Conservation (phyloP, 306 rosid genomes). For the Argentina anserina region DNA sequence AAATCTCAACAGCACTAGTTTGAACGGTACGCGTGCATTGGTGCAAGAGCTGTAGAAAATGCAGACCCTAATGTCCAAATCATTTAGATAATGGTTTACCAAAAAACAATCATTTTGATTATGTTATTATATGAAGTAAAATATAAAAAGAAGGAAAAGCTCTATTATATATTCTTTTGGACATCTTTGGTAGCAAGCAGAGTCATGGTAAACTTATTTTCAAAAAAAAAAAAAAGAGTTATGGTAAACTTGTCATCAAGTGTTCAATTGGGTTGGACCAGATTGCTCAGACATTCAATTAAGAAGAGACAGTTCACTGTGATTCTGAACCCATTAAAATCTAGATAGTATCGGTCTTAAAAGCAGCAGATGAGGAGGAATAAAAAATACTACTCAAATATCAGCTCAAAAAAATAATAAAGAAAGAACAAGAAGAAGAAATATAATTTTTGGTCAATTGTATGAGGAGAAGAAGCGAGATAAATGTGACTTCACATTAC, state of each 20-base stretch:
- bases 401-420: neutral
- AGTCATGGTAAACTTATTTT: neutral
- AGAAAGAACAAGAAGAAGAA: neutral
- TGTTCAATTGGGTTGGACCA: neutral
- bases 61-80: neutral
- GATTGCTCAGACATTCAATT: neutral
- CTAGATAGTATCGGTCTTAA: neutral
- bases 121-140: neutral
- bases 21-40: neutral
- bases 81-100: neutral
- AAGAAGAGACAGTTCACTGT: neutral
- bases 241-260: neutral
- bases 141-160: neutral
- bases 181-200: neutral
- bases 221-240: no score
- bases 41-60: neutral
- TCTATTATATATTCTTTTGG: neutral
- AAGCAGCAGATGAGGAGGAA: constrained; percentile 1
- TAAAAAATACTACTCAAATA: neutral
- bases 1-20: neutral
- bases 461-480: neutral
- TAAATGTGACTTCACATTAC: neutral
- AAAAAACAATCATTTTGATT: no score
- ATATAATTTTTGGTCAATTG: no score
- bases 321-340: neutral